A percentile compares a stretch with the other conserved stretches of the same genome.
Evolutionary conservation across 2,329 filamentous ascomycete genomes (phyloP).

Genomic region (Ascochyta rabiei): DNA sequence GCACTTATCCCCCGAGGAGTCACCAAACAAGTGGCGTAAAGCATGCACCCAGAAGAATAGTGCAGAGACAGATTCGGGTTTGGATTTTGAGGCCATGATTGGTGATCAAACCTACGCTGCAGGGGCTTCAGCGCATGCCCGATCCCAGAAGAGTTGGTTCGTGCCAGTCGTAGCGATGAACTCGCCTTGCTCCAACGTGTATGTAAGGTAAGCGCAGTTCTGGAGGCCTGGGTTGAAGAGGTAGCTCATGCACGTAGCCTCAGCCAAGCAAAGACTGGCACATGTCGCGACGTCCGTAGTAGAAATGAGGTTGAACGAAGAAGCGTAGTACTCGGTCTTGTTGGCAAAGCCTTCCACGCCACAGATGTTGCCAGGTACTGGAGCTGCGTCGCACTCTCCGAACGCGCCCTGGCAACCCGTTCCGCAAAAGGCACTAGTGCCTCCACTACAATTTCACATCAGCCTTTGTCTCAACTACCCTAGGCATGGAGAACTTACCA

Average conservation of each 20-base stretch:
- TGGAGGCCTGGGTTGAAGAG: slow-evolving; percentile 15
- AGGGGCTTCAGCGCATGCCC: slow-evolving; percentile 1
- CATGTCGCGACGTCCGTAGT: slow-evolving; percentile 18
- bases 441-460: slow-evolving; percentile 1
- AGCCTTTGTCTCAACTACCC: neutral
- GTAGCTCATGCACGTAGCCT: slow-evolving; percentile 20
- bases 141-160: slow-evolving; percentile 16
- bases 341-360: slow-evolving; percentile 21
- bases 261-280: slow-evolving; percentile 17
- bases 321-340: slow-evolving; percentile 21
- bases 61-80: neutral
- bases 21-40: neutral
- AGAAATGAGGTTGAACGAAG: slow-evolving; percentile 21
- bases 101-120: neutral
- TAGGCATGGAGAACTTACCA: slow-evolving; percentile 1
- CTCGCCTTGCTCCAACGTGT: slow-evolving; percentile 10
- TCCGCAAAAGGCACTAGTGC: slow-evolving; percentile 27
- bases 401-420: slow-evolving; percentile 29
- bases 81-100: neutral
- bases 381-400: slow-evolving; percentile 13
- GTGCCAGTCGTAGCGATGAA: slow-evolving; percentile 11
- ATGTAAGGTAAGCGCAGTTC: slow-evolving; percentile 13
- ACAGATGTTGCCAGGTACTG: slow-evolving; percentile 11
- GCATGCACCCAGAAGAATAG: neutral
- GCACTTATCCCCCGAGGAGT: neutral